A percentile compares a stretch with the other conserved stretches of the same genome.
phyloP scores from a whole-genome alignment of 352 stramenopile species.

The Aphanomyces stellatus region DNA sequence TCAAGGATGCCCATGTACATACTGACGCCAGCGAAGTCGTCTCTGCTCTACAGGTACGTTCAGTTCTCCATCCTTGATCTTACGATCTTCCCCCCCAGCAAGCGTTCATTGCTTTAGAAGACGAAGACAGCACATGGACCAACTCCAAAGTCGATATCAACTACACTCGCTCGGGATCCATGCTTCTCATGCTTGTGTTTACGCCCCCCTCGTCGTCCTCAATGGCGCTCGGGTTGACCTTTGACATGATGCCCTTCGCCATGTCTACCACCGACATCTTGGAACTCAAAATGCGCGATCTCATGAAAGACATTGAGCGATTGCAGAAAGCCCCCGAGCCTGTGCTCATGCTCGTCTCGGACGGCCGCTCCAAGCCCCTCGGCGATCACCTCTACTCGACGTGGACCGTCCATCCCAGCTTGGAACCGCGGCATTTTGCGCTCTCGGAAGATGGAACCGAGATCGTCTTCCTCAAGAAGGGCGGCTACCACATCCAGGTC shows the following conservation, averaged over 20 bases:
- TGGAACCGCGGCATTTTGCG: conserved; percentile 1
- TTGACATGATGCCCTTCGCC: neutral
- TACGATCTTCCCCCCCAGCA: neutral
- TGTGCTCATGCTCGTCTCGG: neutral
- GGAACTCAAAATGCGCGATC: neutral
- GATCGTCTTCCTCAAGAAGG: neutral
- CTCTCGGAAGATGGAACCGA: neutral
- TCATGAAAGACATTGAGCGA: neutral
- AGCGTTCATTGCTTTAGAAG: neutral
- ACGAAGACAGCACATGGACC: neutral
- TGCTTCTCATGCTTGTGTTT: conserved; percentile 1
- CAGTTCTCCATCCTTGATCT: neutral
- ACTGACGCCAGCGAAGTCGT: neutral
- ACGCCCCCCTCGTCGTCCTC: neutral
- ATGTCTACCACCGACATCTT: neutral
- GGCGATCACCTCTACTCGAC: neutral
- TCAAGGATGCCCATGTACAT: neutral
- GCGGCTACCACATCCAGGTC: conserved; percentile 4
- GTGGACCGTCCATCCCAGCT: neutral
- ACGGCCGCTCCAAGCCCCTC: neutral
- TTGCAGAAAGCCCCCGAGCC: neutral
- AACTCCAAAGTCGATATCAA: neutral
- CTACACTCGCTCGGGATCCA: neutral
- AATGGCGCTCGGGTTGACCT: neutral
- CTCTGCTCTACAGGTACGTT: neutral